A percentile compares a stretch with the other conserved stretches of the same genome.
These are phyloP conservation scores for Artemisia tridentata DNA, from an alignment of 129 eudicot genomes.

Conservation along the genomic window DNA sequence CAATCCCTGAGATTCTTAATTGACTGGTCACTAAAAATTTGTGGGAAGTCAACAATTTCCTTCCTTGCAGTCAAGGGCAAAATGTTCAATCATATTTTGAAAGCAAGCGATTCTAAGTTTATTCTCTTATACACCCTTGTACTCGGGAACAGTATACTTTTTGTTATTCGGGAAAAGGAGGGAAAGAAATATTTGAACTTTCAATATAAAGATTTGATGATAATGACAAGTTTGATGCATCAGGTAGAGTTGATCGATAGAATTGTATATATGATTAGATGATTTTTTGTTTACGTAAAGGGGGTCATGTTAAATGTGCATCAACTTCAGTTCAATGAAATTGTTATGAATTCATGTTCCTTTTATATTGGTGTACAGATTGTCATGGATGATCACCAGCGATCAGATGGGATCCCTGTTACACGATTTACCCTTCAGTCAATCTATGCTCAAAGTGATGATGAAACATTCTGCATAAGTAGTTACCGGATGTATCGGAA, in stretches of 20 bases:
- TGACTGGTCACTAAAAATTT: no score
- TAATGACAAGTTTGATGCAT: background rate
- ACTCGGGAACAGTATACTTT: background rate
- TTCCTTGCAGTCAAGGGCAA: no score
- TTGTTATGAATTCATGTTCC: background rate
- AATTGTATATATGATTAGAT: no score
- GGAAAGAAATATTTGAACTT: background rate
- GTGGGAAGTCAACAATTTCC: no score
- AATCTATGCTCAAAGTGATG: slow-evolving; percentile 92
- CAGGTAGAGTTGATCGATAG: background rate
- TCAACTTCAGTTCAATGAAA: background rate
- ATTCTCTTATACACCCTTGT: no score
- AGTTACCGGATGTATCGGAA: no score
- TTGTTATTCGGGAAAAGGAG: background rate
- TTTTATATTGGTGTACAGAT: slow-evolving; percentile 47
- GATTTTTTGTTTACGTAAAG: background rate
- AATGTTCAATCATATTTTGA: no score
- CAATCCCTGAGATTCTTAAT: no score
- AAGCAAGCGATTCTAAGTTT: no score
- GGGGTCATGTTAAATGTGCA: background rate
- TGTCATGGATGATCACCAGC: slow-evolving; percentile 96
- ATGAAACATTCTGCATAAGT: no score
- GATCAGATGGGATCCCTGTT: slow-evolving; percentile 92
- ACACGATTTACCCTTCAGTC: slow-evolving; percentile 86
- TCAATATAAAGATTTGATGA: background rate